Evolutionary conservation across 352 stramenopile species (phyloP).

Genomic region (Globisporangium recalcitrans): DNA sequence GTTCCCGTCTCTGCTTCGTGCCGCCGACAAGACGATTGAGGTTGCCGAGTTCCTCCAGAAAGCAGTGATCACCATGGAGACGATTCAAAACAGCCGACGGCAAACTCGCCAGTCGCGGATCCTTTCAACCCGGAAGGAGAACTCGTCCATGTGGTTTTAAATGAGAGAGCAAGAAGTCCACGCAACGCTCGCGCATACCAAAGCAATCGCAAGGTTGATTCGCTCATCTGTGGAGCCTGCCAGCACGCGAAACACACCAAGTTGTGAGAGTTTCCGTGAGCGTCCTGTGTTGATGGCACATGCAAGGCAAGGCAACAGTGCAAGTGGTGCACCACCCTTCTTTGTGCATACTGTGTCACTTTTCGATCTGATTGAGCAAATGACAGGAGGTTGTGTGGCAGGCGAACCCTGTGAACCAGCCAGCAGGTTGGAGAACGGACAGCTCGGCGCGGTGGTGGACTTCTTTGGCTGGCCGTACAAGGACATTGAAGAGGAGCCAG

Average conservation of each 20-base stretch:
- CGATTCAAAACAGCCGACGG: conserved; percentile 49
- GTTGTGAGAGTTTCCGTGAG: neutral
- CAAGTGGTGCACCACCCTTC: neutral
- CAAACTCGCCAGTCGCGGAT: conserved; percentile 42
- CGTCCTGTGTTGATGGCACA: neutral
- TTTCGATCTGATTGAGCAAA: neutral
- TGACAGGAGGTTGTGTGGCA: conserved; percentile 69
- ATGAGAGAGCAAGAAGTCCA: neutral
- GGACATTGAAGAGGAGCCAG: conserved; percentile 33
- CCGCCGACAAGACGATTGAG: conserved; percentile 81
- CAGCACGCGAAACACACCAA: neutral
- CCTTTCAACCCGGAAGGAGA: conserved; percentile 57
- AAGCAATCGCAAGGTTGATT: too few relatives aligned
- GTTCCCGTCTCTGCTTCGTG: conserved; percentile 51
- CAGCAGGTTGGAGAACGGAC: conserved; percentile 22
- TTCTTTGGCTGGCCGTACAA: conserved; percentile 39
- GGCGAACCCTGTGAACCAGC: conserved; percentile 23
- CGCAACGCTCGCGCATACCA: too few relatives aligned
- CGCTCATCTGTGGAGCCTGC: too few relatives aligned
- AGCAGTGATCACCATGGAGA: conserved; percentile 64
- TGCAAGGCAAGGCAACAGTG: neutral
- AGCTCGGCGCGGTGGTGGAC: conserved; percentile 35
- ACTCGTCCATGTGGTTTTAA: conserved; percentile 81
- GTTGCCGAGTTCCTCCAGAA: conserved; percentile 68
- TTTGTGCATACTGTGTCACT: neutral